Percentiles rank a stretch among this genome's conserved stretches.
phyloP scores from a whole-genome alignment of 176 grass and related monocot genomes.

The Echinochloa phyllopogon region DNA sequence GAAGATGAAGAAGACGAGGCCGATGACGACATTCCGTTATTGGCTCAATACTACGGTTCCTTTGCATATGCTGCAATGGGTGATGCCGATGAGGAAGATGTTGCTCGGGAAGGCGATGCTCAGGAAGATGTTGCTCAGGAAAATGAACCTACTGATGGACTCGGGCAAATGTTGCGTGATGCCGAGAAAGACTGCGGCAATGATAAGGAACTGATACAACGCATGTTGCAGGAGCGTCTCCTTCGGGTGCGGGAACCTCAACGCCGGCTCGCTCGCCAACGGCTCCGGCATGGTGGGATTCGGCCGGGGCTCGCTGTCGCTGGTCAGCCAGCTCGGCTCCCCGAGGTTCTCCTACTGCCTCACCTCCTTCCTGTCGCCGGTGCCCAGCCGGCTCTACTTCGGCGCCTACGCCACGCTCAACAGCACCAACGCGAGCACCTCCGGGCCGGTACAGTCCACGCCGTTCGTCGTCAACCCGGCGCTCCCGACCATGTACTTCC shows the following conservation, averaged over 20 bases:
- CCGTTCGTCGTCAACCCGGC: slow-evolving; percentile 56
- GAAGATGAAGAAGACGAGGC: too few species aligned
- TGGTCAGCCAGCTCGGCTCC: slow-evolving; percentile 58
- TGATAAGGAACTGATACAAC: too few species aligned
- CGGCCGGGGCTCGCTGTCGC: slow-evolving; percentile 64
- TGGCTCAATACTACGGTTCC: too few species aligned
- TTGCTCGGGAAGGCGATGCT: too few species aligned
- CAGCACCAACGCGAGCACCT: slow-evolving; percentile 36
- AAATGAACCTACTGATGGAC: too few species aligned
- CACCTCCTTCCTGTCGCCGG: slow-evolving; percentile 53
- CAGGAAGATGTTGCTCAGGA: too few species aligned
- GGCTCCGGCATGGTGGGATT: slow-evolving; percentile 89
- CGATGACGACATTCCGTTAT: too few species aligned
- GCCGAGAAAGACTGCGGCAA: too few species aligned
- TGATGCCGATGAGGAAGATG: too few species aligned
- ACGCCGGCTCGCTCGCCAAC: slow-evolving; percentile 67
- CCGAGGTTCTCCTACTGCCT: slow-evolving; percentile 83
- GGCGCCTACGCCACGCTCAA: slow-evolving; percentile 59
- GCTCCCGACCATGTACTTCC: slow-evolving; percentile 62
- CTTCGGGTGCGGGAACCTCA: slow-evolving; percentile 74
- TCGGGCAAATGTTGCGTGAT: too few species aligned
- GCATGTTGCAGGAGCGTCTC: too few species aligned
- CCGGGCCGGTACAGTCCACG: slow-evolving; percentile 46
- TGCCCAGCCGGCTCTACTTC: slow-evolving; percentile 73
- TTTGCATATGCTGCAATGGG: too few species aligned